phyloP scores from a whole-genome alignment of 2,329 filamentous ascomycete species.

The Neocatenulostroma microsporum region DNA sequence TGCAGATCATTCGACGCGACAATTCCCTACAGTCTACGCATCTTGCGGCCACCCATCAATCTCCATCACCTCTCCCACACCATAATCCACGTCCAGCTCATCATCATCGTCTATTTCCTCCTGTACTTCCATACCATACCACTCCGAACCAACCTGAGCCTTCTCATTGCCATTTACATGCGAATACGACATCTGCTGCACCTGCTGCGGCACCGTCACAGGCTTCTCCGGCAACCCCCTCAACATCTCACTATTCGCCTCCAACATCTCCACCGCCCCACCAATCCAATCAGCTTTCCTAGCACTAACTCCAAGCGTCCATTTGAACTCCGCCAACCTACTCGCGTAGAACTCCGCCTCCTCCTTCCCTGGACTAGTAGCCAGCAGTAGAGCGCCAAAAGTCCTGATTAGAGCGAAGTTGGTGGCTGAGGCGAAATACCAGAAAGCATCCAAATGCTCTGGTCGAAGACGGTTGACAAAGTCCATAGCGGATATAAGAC shows the following conservation, averaged over 20 bases:
- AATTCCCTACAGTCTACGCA: no score
- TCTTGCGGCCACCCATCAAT: conserved; percentile 1
- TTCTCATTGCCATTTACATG: not conserved
- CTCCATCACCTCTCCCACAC: conserved; percentile 7
- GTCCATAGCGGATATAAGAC: conserved; percentile 92
- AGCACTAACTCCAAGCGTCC: conserved; percentile 82
- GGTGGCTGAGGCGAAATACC: conserved; percentile 80
- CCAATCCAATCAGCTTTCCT: conserved; percentile 54
- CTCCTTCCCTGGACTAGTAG: conserved; percentile 76
- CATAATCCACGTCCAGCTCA: conserved; percentile 1
- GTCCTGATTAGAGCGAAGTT: conserved; percentile 95
- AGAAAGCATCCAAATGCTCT: conserved; percentile 80
- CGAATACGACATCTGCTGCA: not conserved
- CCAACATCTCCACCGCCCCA: conserved; percentile 39
- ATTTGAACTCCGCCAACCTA: conserved; percentile 79
- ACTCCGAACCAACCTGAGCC: no score
- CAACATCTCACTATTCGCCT: conserved; percentile 38
- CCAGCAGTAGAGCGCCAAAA: conserved; percentile 83
- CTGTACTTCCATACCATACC: not conserved
- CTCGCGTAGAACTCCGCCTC: conserved; percentile 90
- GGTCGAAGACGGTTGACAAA: conserved; percentile 90
- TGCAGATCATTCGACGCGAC: no score
- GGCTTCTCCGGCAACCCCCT: conserved; percentile 40
- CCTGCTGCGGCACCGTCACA: not conserved
- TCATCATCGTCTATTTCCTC: conserved; percentile 1